These are phyloP conservation scores for Tuber melanosporum DNA, from an alignment of 495 filamentous ascomycete genomes.

Conservation along the genomic window DNA sequence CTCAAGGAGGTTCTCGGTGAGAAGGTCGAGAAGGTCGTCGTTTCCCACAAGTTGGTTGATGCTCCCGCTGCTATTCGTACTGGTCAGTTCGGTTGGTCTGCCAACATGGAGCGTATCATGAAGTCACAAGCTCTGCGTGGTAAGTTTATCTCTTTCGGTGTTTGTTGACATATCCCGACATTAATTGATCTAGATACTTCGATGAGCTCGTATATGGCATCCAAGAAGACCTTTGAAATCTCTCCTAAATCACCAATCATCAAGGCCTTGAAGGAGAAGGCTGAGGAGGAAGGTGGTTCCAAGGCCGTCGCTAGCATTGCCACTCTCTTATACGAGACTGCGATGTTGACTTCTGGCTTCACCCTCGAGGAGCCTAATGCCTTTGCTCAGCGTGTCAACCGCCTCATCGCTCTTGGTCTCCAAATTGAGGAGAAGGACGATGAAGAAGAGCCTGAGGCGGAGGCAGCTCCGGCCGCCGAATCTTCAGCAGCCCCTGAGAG, in stretches of 20 bases:
- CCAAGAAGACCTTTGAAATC: slow-evolving; percentile 99
- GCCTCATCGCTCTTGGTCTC: slow-evolving; percentile 90
- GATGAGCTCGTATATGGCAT: slow-evolving; percentile 99
- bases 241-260: slow-evolving; percentile 97
- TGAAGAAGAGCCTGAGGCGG: slow-evolving; percentile 56
- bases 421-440: slow-evolving; percentile 92
- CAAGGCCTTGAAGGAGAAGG: slow-evolving; percentile 98
- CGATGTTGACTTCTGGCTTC: slow-evolving; percentile 95
- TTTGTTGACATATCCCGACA: neutral
- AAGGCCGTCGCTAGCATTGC: slow-evolving; percentile 98
- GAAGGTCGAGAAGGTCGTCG: slow-evolving; percentile 99
- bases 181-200: slow-evolving; percentile 60
- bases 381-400: slow-evolving; percentile 98
- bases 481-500: slow-evolving; percentile 51
- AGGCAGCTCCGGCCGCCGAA: slow-evolving; percentile 52
- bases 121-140: slow-evolving; percentile 98
- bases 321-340: slow-evolving; percentile 96
- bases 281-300: slow-evolving; percentile 91
- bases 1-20: slow-evolving; percentile 99
- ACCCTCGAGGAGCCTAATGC: slow-evolving; percentile 97
- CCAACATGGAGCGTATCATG: slow-evolving; percentile 99
- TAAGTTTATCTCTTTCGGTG: slow-evolving; percentile 11
- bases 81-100: slow-evolving; percentile 99
- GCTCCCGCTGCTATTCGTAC: slow-evolving; percentile 98
- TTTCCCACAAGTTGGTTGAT: slow-evolving; percentile 94